Evolutionary conservation across 2,329 filamentous ascomycete genomes (phyloP), one percentile per base, ranked within the genome.

Genomic region (Aspergillus sp.): DNA sequence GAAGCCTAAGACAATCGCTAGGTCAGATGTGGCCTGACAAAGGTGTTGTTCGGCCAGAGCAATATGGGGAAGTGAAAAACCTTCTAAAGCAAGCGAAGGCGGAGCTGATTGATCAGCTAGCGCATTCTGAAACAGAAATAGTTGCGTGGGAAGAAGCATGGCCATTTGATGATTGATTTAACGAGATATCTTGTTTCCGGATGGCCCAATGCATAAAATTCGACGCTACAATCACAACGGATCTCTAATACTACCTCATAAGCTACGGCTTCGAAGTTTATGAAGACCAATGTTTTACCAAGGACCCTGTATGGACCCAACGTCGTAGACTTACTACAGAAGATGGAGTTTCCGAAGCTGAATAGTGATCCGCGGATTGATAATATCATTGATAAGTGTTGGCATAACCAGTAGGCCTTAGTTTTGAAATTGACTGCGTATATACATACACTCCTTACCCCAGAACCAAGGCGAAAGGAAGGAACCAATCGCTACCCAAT

Each of bases 131-230:
- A 32, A 38, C 20, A 17, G 62, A 64, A 13, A 52, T 6, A n/a
- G 17, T 38, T 39, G 61, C 43, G 5, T 64, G 60, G 58, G 48
- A 58, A 32, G 39, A 56, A 24, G 7, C 57, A 53, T 63, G 59
- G 73, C 77, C 55, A 83, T 79, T 9, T 39, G 47, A 26, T 49
- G 22, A 22, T 12, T 44, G 13, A 18, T 20, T n/a, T 13, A 44
- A 44, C 8, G 15, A 26, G 22, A 44, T 13, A n/a, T 26, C 26
- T 26, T n/a, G 12, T 44, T 44, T 20, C 42, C 42, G 12, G 36
- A 39, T 39, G 11, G n/a, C 30, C 30, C 30, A 32, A 32, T 32
- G 30, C 30, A 5, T 32, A 7, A 32, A 32, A 32, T 32, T 32
- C 30, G 30, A n/a, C n/a, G 30, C 30, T 32, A 32, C 30, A 32